A percentile compares a stretch with the other conserved stretches of the same genome.
phyloP scores from a whole-genome alignment of 2,329 filamentous ascomycete species.

The Colletotrichum sp. region DNA sequence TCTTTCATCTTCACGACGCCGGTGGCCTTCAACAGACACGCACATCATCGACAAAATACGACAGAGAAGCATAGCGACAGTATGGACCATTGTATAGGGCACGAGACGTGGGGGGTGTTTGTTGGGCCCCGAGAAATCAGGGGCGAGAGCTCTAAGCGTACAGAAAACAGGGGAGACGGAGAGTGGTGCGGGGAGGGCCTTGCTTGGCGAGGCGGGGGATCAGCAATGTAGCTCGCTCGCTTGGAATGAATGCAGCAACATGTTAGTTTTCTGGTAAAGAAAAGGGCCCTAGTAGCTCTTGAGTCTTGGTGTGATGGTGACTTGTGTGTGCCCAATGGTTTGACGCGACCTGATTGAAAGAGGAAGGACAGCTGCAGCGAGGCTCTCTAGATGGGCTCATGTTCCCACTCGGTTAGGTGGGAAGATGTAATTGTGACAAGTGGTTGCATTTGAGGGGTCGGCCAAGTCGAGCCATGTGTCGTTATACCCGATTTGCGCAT shows the following conservation, averaged over 20 bases:
- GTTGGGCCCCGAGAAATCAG: background rate
- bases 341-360: background rate
- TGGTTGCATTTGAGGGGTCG: background rate
- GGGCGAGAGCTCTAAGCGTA: background rate
- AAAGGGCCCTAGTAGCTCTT: background rate
- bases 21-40: slow-evolving; percentile 20
- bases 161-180: background rate
- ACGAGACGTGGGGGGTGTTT: background rate
- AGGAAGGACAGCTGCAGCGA: background rate
- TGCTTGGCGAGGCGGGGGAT: slow-evolving; percentile 13
- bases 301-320: background rate
- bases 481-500: background rate
- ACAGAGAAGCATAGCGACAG: slow-evolving; percentile 6
- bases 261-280: slow-evolving; percentile 4
- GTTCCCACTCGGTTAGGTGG: background rate
- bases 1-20: background rate
- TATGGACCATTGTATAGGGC: background rate
- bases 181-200: slow-evolving; percentile 12
- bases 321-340: background rate
- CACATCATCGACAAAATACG: background rate
- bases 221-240: slow-evolving; percentile 11
- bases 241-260: slow-evolving; percentile 18
- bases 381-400: background rate
- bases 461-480: background rate
- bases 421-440: background rate